phyloP scores from a whole-genome alignment of 1,284 basidiomycete genomes.

The Ustilago xerochloae region DNA sequence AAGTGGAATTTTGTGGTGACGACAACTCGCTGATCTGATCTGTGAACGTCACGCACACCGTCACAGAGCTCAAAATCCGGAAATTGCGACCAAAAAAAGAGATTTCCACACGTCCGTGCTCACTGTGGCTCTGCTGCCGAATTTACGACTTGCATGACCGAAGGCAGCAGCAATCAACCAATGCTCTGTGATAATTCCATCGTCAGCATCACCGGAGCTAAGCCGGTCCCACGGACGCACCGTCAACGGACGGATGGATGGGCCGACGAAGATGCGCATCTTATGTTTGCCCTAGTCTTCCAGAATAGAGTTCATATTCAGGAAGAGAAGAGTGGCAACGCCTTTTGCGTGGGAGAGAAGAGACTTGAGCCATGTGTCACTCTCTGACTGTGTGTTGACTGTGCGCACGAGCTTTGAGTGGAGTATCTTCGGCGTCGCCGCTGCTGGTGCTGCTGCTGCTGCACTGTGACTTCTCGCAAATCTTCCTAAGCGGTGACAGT shows the following conservation, averaged over 20 bases:
- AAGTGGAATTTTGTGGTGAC: not conserved
- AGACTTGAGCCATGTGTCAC: not conserved
- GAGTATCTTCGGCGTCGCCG: not conserved
- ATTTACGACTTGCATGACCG: constrained; percentile 8
- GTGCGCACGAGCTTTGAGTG: not conserved
- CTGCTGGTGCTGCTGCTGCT: not conserved
- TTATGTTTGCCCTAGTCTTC: not conserved
- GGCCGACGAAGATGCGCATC: not conserved
- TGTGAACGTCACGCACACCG: no score
- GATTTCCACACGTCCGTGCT: constrained; percentile 7
- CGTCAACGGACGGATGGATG: no score
- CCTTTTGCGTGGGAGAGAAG: not conserved
- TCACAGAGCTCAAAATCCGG: not conserved
- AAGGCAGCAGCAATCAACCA: not conserved
- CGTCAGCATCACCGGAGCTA: constrained; percentile 14
- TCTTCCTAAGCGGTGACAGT: constrained; percentile 7
- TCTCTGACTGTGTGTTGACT: not conserved
- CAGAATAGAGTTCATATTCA: not conserved
- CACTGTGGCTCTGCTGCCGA: constrained; percentile 2
- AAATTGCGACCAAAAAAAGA: not conserved
- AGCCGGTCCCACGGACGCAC: constrained; percentile 10
- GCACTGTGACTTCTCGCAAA: constrained; percentile 8
- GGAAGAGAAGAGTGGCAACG: not conserved
- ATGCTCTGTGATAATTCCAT: not conserved
- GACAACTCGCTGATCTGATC: constrained; percentile 6